Percentiles rank a stretch among this genome's conserved stretches.
These are phyloP conservation scores for Apiospora saccharicola DNA, from an alignment of 2,329 filamentous ascomycete genomes.

Conservation along the genomic window DNA sequence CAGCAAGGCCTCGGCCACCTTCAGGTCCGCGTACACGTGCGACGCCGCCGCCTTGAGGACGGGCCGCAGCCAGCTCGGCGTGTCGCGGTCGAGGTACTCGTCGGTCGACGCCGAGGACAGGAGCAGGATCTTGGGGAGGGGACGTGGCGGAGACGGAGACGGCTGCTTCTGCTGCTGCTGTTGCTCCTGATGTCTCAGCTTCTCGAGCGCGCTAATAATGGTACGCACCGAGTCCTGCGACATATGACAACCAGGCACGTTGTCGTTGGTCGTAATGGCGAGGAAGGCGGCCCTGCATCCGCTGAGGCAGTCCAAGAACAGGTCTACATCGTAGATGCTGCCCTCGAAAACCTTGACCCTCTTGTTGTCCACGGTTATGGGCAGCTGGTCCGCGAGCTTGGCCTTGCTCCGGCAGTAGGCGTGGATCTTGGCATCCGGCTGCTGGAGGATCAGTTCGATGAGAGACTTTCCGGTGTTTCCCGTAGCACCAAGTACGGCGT, in stretches of 20 bases:
- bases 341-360: slow-evolving; percentile 51
- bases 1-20: slow-evolving; percentile 44
- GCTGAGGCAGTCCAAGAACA: slow-evolving; percentile 47
- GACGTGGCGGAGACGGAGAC: not conserved
- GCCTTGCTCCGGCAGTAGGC: slow-evolving; percentile 52
- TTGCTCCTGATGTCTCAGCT: slow-evolving; percentile 26
- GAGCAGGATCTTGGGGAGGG: slow-evolving; percentile 49
- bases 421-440: slow-evolving; percentile 42
- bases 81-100: slow-evolving; percentile 42
- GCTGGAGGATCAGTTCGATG: slow-evolving; percentile 47
- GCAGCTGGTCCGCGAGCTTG: slow-evolving; percentile 47
- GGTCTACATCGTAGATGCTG: slow-evolving; percentile 46
- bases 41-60: slow-evolving; percentile 44
- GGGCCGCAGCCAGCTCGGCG: slow-evolving; percentile 38
- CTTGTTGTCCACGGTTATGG: slow-evolving; percentile 41
- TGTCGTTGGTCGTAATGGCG: slow-evolving; percentile 50
- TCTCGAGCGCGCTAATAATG: slow-evolving; percentile 47
- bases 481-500: slow-evolving; percentile 51
- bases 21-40: slow-evolving; percentile 49
- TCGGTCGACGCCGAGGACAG: slow-evolving; percentile 54
- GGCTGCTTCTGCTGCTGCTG: not conserved
- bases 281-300: slow-evolving; percentile 49
- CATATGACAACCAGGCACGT: slow-evolving; percentile 50
- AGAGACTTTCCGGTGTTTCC: slow-evolving; percentile 53
- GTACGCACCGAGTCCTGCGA: slow-evolving; percentile 43